Percentiles rank a stretch among this genome's conserved stretches.
phyloP scores from a whole-genome alignment of 345 rosid species.

The Pugionium dolabratum region DNA sequence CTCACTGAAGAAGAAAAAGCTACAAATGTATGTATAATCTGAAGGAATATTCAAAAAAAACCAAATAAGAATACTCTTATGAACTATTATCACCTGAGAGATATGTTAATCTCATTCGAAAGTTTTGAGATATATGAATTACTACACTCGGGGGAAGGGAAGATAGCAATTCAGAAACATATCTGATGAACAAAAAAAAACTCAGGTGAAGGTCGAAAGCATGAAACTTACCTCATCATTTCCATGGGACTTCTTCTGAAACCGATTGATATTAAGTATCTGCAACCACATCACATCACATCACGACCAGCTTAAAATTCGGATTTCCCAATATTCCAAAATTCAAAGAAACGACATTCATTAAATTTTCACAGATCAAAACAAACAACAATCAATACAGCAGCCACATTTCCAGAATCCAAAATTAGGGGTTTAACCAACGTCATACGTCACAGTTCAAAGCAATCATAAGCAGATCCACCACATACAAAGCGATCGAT shows the following conservation, averaged over 20 bases:
- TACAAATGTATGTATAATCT: neutral
- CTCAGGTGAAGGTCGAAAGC: neutral
- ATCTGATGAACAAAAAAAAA: constrained; percentile 5
- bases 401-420: constrained; percentile 24
- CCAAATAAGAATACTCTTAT: neutral
- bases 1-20: neutral
- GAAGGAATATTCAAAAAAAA: neutral
- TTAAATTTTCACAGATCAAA: constrained; percentile 1
- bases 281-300: constrained; percentile 39
- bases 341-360: neutral
- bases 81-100: neutral
- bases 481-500: neutral
- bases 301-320: neutral
- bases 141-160: neutral
- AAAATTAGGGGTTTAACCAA: constrained; percentile 11
- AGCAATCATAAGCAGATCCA: constrained; percentile 21
- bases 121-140: neutral
- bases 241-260: constrained; percentile 82
- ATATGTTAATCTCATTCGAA: neutral
- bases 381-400: neutral
- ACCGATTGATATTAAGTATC: constrained; percentile 87
- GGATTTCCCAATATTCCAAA: neutral
- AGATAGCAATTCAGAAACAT: constrained; percentile 11
- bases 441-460: constrained; percentile 17
- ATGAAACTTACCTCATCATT: constrained; percentile 72